phyloP scores from a whole-genome alignment of 202 grass and related monocot species.

The Schoenoplectus tabernaemontani region DNA sequence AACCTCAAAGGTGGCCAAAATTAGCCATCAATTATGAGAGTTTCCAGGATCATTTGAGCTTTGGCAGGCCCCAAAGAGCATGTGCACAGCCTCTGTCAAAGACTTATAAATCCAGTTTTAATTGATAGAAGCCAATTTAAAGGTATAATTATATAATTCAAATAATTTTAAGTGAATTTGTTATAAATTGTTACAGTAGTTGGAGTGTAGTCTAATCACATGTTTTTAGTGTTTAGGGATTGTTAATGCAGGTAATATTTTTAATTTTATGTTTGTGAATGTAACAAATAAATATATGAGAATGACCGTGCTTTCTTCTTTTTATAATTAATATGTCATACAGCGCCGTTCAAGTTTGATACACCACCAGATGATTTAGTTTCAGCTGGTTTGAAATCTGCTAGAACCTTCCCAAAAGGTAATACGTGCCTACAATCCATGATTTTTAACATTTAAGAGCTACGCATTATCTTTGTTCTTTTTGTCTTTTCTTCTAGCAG shows the following conservation, averaged over 20 bases:
- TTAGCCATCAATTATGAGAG: conserved; percentile 25
- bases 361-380: conserved; percentile 76
- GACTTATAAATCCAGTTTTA: neutral
- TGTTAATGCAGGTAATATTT: neutral
- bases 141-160: neutral
- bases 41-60: conserved; percentile 27
- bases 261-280: neutral
- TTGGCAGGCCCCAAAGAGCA: conserved; percentile 44
- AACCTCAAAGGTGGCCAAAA: conserved; percentile 30
- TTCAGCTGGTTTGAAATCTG: conserved; percentile 48
- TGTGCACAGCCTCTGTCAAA: conserved; percentile 27
- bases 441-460: neutral
- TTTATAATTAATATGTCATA: conserved; percentile 27
- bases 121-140: neutral
- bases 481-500: conserved; percentile 19
- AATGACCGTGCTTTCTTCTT: conserved; percentile 29
- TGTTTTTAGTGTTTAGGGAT: neutral
- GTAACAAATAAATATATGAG: conserved; percentile 18
- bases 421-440: neutral
- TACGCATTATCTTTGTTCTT: no score
- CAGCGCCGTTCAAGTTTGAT: conserved; percentile 92
- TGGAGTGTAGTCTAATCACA: neutral
- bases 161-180: neutral
- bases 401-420: conserved; percentile 48
- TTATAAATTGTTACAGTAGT: neutral